These are phyloP conservation scores for Actinomucor elegans DNA, from an alignment of 371 early-diverging fungal species.

Conservation along the genomic window DNA sequence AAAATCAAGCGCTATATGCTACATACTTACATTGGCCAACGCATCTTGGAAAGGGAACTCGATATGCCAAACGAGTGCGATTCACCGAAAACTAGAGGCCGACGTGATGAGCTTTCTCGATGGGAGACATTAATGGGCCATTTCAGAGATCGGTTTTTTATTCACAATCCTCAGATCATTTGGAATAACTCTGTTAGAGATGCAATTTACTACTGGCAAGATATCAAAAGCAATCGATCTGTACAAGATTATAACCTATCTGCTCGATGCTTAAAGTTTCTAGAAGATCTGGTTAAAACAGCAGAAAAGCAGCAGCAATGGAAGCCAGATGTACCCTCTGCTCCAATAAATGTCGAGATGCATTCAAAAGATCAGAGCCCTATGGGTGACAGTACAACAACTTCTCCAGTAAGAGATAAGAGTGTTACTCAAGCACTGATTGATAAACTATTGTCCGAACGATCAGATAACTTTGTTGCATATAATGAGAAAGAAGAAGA, in stretches of 20 bases:
- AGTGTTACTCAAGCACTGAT: conserved; percentile 51
- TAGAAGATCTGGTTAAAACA: conserved; percentile 30
- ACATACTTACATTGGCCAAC: conserved; percentile 13
- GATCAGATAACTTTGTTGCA: conserved; percentile 43
- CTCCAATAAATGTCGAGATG: background rate
- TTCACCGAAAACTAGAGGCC: conserved; percentile 2
- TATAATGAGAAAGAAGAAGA: conserved; percentile 45
- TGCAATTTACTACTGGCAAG: conserved; percentile 15
- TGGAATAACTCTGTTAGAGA: conserved; percentile 36
- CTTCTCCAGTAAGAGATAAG: conserved; percentile 22
- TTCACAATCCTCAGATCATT: conserved; percentile 34
- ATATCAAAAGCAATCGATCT: conserved; percentile 11
- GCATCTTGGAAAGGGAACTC: conserved; percentile 15
- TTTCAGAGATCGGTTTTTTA: conserved; percentile 22
- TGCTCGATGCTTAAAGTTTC: conserved; percentile 25
- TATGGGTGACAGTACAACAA: background rate
- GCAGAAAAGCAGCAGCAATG: conserved; percentile 23
- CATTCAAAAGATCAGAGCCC: background rate
- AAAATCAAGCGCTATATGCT: conserved; percentile 12
- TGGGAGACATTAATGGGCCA: conserved; percentile 29
- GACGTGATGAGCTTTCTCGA: background rate
- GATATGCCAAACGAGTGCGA: background rate
- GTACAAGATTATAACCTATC: conserved; percentile 26
- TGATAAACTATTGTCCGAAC: conserved; percentile 48
- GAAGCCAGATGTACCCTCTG: conserved; percentile 12